These are phyloP conservation scores for Coffea eugenioides DNA, from an alignment of 257 asterid genomes.

Conservation along the genomic window DNA sequence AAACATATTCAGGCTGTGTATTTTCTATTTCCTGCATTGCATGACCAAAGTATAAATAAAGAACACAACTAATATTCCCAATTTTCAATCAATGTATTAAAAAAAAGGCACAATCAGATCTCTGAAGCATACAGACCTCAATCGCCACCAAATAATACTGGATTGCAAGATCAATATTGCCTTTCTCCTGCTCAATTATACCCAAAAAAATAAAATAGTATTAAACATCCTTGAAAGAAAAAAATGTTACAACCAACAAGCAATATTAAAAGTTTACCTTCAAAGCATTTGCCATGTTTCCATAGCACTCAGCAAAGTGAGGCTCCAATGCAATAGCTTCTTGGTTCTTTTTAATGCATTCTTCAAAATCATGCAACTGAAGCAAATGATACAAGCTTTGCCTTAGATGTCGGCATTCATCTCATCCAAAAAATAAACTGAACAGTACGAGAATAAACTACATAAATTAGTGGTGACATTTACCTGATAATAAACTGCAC, in stretches of 20 bases:
- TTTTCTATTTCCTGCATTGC: neutral
- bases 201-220: neutral
- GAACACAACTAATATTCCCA: neutral
- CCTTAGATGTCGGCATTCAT: slow-evolving; percentile 19
- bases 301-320: slow-evolving; percentile 97
- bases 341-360: slow-evolving; percentile 87
- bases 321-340: slow-evolving; percentile 92
- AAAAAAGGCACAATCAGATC: slow-evolving; percentile 4
- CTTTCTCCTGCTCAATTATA: slow-evolving; percentile 73
- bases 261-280: slow-evolving; percentile 50
- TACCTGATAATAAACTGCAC: slow-evolving; percentile 95
- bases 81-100: neutral
- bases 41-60: neutral
- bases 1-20: neutral
- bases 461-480: neutral
- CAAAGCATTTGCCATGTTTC: slow-evolving; percentile 99
- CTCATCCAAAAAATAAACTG: slow-evolving; percentile 5
- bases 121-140: slow-evolving; percentile 60
- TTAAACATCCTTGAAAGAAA: neutral
- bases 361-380: slow-evolving; percentile 87
- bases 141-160: slow-evolving; percentile 92
- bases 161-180: slow-evolving; percentile 89
- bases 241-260: neutral
- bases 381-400: slow-evolving; percentile 22
- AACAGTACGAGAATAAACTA: slow-evolving; percentile 5